A percentile compares a stretch with the other conserved stretches of the same genome.
phyloP scores from a whole-genome alignment of 306 rosid species.

The Castanea mollissima region DNA sequence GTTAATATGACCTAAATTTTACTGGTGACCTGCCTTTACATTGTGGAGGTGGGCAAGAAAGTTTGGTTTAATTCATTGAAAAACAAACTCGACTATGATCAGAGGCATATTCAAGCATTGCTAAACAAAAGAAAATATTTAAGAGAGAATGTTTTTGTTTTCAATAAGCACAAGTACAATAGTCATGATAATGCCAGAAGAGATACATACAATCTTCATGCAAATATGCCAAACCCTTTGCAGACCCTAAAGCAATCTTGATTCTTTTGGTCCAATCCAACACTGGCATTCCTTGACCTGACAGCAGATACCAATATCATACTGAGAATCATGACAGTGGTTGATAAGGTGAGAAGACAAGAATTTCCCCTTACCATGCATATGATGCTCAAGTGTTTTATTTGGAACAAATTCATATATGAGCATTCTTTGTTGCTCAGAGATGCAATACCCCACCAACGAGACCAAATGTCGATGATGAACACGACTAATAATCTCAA shows the following conservation, averaged over 20 bases:
- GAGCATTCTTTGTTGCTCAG: constrained; percentile 67
- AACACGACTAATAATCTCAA: constrained; percentile 79
- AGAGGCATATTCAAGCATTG: background rate
- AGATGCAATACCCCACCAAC: constrained; percentile 77
- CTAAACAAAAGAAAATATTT: background rate
- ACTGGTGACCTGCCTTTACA: too few species aligned
- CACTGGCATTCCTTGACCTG: constrained; percentile 56
- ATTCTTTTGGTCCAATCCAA: constrained; percentile 81
- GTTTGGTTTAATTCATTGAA: too few species aligned
- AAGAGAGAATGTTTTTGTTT: background rate
- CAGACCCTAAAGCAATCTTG: constrained; percentile 85
- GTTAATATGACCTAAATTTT: background rate
- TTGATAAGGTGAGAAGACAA: background rate
- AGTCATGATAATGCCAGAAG: background rate
- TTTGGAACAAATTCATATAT: constrained; percentile 91
- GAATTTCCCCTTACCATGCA: constrained; percentile 63
- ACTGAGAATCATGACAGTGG: background rate
- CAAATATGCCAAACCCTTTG: constrained; percentile 86
- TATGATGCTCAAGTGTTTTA: constrained; percentile 78
- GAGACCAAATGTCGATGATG: constrained; percentile 92
- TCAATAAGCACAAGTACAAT: background rate
- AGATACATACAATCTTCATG: constrained; percentile 81
- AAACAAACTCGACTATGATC: too few species aligned
- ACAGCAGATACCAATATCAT: constrained; percentile 6
- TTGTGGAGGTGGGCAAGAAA: too few species aligned